phyloP scores from a whole-genome alignment of 225 moss, liverwort and hornwort genomes.

The Polytrichum formosum region DNA sequence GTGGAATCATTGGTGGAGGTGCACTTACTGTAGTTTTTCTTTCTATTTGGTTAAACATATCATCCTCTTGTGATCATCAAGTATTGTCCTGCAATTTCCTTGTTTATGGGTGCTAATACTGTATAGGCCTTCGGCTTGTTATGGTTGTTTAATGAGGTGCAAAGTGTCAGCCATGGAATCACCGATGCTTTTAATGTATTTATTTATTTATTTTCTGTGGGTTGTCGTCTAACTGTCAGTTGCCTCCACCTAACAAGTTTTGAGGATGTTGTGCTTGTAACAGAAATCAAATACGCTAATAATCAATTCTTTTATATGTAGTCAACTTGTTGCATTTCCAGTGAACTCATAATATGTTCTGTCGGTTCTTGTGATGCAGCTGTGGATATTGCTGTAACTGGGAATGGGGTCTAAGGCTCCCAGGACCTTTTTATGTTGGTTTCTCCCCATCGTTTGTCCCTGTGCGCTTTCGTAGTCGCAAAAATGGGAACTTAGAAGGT shows the following conservation, averaged over 20 bases:
- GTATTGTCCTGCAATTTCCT: too few relatives aligned
- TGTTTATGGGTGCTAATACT: too few relatives aligned
- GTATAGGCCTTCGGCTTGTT: too few relatives aligned
- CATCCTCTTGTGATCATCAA: too few relatives aligned
- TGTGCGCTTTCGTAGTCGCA: constrained; percentile 69
- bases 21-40: neutral
- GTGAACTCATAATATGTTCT: neutral
- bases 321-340: neutral
- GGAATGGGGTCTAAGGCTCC: constrained; percentile 94
- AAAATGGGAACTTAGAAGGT: constrained; percentile 42
- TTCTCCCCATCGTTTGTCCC: constrained; percentile 84
- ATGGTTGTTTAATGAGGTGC: too few relatives aligned
- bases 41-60: neutral
- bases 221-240: neutral
- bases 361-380: constrained; percentile 36
- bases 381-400: constrained; percentile 99
- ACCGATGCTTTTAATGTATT: neutral
- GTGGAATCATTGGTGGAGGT: neutral
- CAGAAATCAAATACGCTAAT: neutral
- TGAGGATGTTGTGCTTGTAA: neutral
- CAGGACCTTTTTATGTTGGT: constrained; percentile 73
- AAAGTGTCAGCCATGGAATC: too few relatives aligned
- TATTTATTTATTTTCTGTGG: neutral
- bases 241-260: neutral
- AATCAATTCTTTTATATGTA: neutral